phyloP scores from a whole-genome alignment of 2,329 filamentous ascomycete species.

The Epichloe sylvatica region DNA sequence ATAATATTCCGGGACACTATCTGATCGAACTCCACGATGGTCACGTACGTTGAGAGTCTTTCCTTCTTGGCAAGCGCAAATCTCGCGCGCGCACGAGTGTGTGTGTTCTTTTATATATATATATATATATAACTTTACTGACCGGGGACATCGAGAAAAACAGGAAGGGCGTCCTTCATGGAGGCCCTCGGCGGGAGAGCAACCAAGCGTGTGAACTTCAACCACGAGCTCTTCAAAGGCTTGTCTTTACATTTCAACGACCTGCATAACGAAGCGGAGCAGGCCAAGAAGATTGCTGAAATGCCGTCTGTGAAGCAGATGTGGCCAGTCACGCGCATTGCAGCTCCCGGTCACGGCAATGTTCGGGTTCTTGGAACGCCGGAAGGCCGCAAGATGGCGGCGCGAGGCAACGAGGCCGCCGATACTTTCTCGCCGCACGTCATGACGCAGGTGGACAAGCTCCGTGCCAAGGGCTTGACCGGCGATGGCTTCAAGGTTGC shows the following conservation, averaged over 20 bases:
- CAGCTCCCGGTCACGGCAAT: slow-evolving; percentile 27
- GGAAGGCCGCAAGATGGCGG: slow-evolving; percentile 9
- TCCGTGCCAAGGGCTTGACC: slow-evolving; percentile 33
- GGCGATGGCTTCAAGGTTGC: slow-evolving; percentile 40
- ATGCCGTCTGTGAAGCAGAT: slow-evolving; percentile 33
- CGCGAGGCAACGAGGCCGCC: slow-evolving; percentile 6
- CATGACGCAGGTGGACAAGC: slow-evolving; percentile 42
- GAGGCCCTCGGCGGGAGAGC: slow-evolving; percentile 13
- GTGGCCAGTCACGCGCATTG: slow-evolving; percentile 32
- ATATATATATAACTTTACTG: neutral
- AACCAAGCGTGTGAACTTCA: slow-evolving; percentile 3
- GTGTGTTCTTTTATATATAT: too few relatives aligned
- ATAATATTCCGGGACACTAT: slow-evolving; percentile 31
- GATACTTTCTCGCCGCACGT: slow-evolving; percentile 33
- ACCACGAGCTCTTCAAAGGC: slow-evolving; percentile 36
- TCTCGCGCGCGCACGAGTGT: neutral
- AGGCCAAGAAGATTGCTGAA: slow-evolving; percentile 25
- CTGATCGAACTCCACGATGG: slow-evolving; percentile 40
- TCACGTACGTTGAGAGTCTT: slow-evolving; percentile 20
- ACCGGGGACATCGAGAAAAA: neutral
- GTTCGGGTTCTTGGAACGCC: slow-evolving; percentile 27
- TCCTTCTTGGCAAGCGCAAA: neutral
- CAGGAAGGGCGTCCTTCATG: slow-evolving; percentile 3
- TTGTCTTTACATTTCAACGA: slow-evolving; percentile 39
- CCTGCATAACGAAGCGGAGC: slow-evolving; percentile 27